Base-by-base conservation (phyloP, 345 rosid species). In the Acer campestre region DNA sequence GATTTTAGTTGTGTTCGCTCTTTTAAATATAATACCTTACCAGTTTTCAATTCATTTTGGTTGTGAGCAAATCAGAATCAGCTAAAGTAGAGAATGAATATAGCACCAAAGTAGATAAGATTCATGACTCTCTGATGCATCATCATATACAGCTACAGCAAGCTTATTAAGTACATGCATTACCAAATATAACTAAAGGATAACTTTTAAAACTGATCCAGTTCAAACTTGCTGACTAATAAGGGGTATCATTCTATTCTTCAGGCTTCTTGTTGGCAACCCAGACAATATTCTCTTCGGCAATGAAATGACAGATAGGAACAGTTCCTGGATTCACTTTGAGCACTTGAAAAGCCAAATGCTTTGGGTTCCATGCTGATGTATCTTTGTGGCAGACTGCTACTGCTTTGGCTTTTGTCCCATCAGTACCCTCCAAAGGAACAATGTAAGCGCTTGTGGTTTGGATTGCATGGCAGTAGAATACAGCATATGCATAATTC, bases 341-440 rank as follows among this genome's bases (percentile, higher is more conserved):
- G 48, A 93, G 94, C 23, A 91, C 86, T 82, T 88, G 90, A 64
- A 93, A 93, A 53, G 97, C 93, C 84, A 93, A 80, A 77, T 93
- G 97, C 83, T 86, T 87, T 2, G 95, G 92, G 88, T 93, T 91
- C 94, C 98, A 93, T 27, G 88, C 89, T 29, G 95, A 89, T 12
- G 98, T 91, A 78, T 95, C 85, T 38, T 88, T 88, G 84, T 95
- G 98, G 86, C 99, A 93, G 44, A 91, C 88, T 16, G 94, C 95
- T 18, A 86, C 90, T 10, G 95, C 99, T 73, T 89, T 85, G 61
- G 76, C 91, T 29, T 88, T 77, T 61, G 89, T 61, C 53, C 95
- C 97, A 9, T 93, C 90, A 31, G 78, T 87, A 70, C 91, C 97
- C 79, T 79, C 84, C 75, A 93, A 76, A 0, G 92, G 87, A 83